Percentiles rank a stretch among this genome's conserved stretches.
phyloP scores from a whole-genome alignment of 768 basidiomycete genomes.

The Polyporus arcularius region DNA sequence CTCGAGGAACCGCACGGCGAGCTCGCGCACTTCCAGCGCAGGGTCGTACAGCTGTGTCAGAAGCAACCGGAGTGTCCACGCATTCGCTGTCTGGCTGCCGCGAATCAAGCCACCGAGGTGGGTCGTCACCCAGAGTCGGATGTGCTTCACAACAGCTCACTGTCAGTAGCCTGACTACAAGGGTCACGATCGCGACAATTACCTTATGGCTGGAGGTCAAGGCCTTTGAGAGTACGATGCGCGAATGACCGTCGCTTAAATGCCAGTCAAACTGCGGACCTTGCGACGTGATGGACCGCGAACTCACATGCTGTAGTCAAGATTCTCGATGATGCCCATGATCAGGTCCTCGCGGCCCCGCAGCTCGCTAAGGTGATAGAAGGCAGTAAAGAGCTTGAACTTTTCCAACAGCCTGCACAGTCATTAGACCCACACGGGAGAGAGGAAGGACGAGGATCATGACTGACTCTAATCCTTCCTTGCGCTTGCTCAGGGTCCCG shows the following conservation, averaged over 20 bases:
- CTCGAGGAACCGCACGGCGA: constrained; percentile 87
- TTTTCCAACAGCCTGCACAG: constrained; percentile 77
- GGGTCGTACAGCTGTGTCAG: constrained; percentile 97
- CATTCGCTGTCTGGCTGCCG: constrained; percentile 59
- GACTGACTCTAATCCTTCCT: constrained; percentile 86
- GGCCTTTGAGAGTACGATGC: constrained; percentile 92
- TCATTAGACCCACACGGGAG: neutral
- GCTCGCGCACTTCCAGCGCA: constrained; percentile 83
- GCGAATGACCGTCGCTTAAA: constrained; percentile 86
- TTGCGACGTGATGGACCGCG: neutral
- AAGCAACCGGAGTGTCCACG: constrained; percentile 89
- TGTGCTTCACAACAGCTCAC: constrained; percentile 52
- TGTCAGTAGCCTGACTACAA: neutral
- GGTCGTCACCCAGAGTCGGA: constrained; percentile 85
- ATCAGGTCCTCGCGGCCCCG: constrained; percentile 90
- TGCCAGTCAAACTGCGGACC: constrained; percentile 9
- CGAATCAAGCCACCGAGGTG: constrained; percentile 84
- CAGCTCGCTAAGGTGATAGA: constrained; percentile 93
- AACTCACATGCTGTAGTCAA: constrained; percentile 87
- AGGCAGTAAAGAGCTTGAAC: constrained; percentile 90
- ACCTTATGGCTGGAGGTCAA: constrained; percentile 93
- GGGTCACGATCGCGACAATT: constrained; percentile 11
- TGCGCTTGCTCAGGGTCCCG: constrained; percentile 83
- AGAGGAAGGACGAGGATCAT: neutral
- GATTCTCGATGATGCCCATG: constrained; percentile 84